Evolutionary conservation across 495 filamentous ascomycete species (phyloP), one percentile per base, ranked within the genome.

Genomic region (Cladorrhinum samala): DNA sequence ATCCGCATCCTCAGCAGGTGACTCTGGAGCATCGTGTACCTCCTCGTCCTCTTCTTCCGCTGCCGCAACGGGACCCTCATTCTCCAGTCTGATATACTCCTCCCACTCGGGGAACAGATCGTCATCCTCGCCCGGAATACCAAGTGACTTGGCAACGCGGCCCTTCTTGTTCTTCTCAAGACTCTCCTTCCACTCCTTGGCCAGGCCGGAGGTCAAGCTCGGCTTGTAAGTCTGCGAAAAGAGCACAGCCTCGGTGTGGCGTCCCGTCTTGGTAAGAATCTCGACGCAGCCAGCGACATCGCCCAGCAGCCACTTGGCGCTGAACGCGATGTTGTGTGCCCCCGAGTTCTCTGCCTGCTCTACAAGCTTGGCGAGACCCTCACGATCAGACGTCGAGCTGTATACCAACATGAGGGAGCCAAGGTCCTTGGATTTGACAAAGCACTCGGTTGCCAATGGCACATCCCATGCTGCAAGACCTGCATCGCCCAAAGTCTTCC

Each of bases 81-180:
- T 83, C 74, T 96, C 93, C 46, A 96, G 61, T 61, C 73, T 79
- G 59, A 96, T 64, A 73, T 86, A 96, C 67, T 92, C 88, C 0
- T 93, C 87, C 92, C 91, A 97, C 60, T 95, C 89, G 0, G 92
- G 91, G 73, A 96, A 98, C 48, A 98, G 73, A 38, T 95, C 93
- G 43, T 86, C 87, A 60, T 98, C 93, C 41, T 91, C 86, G 5
- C 75, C 77, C 0, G 93, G 93, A n/a, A 91, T 76, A 53, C 87
- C 93, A 49, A 97, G 78, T 54, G 87, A 80, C 67, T 89, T 83
- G 11, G 83, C 80, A 4, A 96, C 84, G 57, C 92, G 91, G 14
- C 80, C 80, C 76, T 93, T 95, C 62, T 91, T 90, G 46, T 70
- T 71, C 66, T 84, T 82, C 66, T 95, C 91, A 38, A 96, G 70